Evolutionary conservation across 2,329 filamentous ascomycete genomes (phyloP).

Genomic region (Phialophora tarda): DNA sequence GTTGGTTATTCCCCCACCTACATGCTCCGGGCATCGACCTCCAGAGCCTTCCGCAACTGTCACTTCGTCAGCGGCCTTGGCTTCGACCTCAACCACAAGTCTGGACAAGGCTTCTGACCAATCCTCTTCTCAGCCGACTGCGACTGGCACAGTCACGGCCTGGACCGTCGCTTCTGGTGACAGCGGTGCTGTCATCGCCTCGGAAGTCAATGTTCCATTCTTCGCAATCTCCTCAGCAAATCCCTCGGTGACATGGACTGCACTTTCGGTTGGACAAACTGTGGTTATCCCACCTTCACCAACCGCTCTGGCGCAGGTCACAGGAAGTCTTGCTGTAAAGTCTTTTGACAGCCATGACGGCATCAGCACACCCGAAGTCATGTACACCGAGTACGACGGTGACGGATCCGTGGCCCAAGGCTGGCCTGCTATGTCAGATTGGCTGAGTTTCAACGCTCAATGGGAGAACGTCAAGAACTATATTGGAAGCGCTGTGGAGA

Average conservation of each 20-base stretch:
- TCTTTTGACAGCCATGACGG: constrained; percentile 16
- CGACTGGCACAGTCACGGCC: not conserved
- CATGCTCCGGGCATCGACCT: not conserved
- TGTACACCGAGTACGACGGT: constrained; percentile 40
- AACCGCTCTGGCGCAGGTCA: constrained; percentile 4
- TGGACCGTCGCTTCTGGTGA: constrained; percentile 23
- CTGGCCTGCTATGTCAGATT: constrained; percentile 36
- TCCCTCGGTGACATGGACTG: constrained; percentile 19
- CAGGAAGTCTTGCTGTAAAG: constrained; percentile 13
- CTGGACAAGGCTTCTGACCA: not conserved
- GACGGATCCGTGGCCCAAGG: constrained; percentile 34
- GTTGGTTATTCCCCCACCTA: constrained; percentile 15
- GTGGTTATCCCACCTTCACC: constrained; percentile 16
- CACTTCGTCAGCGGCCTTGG: not conserved
- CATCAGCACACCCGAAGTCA: constrained; percentile 32
- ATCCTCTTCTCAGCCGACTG: constrained; percentile 1
- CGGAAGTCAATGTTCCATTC: constrained; percentile 19
- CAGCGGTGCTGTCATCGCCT: constrained; percentile 18
- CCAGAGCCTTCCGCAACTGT: not conserved
- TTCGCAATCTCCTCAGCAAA: constrained; percentile 21
- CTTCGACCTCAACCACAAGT: not conserved
- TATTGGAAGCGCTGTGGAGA: constrained; percentile 24
- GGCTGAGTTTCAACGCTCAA: constrained; percentile 37
- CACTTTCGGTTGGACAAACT: constrained; percentile 14
- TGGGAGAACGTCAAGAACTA: constrained; percentile 19